Base-by-base conservation (phyloP, 108 stramenopile species). In the Skeletonema marinoi region DNA sequence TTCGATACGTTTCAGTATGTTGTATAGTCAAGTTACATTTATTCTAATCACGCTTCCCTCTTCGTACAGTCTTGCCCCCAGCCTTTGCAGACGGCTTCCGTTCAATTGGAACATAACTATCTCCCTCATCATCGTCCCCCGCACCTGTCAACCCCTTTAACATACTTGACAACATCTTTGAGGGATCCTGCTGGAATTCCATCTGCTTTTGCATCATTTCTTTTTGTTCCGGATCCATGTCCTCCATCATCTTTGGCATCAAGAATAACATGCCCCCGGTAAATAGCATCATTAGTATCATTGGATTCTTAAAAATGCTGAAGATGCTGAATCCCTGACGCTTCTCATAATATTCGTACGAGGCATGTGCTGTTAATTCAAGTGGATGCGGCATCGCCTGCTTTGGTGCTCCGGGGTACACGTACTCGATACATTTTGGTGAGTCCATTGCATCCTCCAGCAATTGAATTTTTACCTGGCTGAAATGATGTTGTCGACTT, bases 231-330 rank as follows among this genome's bases (percentile, higher is more conserved):
- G 92, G 91, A 74, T 94, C 93, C 70, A 96, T 44, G 48, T 80
- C 85, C 68, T 92, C 93, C 96, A 96, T 96, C 88, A 96, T 89
- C 83, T 92, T 82, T 5, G 96, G 96, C 96, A 96, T 94, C 36
- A 89, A 32, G 36, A 88, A 75, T 92, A 96, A 89, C 76, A 90
- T 60, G 25, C 86, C 92, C 32, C 75, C 91, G 35, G 75, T 81
- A 42, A 93, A 83, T 4, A 91, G 33, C 93, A 94, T 93, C 92
- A 96, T 93, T 32, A 96, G 63, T 35, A 94, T 41, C 96, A 96
- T 96, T 14, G 96, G 96, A 84, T 94, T 96, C 83, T 94, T 92
- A 16, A 96, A 81, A 66, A 96, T 73, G 29, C 72, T 54, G 56
- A 92, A 82, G 32, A 90, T 67, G 32, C 85, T 87, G 72, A 96